Evolutionary conservation across 2,329 filamentous ascomycete species (phyloP), one percentile per base, ranked within the genome.

Genomic region (Trichoderma endophyticum): DNA sequence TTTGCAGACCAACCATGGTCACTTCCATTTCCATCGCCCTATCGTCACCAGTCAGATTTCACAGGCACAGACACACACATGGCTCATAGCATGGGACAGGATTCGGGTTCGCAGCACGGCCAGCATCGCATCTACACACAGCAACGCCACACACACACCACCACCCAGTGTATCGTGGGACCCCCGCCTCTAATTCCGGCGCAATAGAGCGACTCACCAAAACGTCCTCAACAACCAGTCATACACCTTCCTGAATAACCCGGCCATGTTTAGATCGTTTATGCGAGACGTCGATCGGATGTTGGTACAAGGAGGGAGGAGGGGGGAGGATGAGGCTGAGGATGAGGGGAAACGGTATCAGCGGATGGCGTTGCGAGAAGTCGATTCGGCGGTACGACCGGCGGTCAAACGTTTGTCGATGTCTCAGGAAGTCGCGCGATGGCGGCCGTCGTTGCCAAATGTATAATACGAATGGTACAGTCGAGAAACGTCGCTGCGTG

Each of bases 1-100:
- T 98, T 82, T 99, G 96, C 80, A 99, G 86, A 28, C 96, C 96
- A 81, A 99, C 95, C 92, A 99, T 97, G 77, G 96, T 98, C 81
- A 99, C 95, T 84, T 99, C 96, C 95, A 99, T 98, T 86, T 99
- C 96, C 76, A 95, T 97, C 77, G 95, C 94, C 96, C 95, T 98
- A 76, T 15, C 34, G 61, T 62, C 61, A 36, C 48, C 39, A 21
- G 62, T 70, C 66, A 75, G 68, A 73, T 62, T 28, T 62, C 51
- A 72, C 18, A 34, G 57, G 11, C 28, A 60, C n/a, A 51, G 11
- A 51, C 48, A 51, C 21, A 32, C 71, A 57, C 65, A 70, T 39
- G 65, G 34, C 61, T 69, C 74, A 57, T 6, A 65, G 70, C 71
- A 54, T 65, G 11, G 24, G 32, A 48, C 43, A 51, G 15, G 30